Evolutionary conservation across 345 rosid species (phyloP), one percentile per base, ranked within the genome.

Genomic region (Melaleuca alternifolia): DNA sequence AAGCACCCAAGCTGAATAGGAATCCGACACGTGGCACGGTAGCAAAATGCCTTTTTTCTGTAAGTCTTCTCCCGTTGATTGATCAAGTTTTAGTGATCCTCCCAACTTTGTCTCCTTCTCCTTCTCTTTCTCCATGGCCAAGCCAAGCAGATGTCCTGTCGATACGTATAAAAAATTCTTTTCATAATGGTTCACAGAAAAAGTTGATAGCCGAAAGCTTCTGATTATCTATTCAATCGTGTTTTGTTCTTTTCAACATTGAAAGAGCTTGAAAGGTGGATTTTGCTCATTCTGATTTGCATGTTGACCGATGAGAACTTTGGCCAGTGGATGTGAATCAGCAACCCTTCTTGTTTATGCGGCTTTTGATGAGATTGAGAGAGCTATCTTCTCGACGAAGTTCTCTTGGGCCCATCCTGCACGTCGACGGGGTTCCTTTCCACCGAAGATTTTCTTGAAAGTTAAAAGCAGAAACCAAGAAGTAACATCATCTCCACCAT

Each of bases 1-100:
- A 71, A 71, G 48, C 48, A 33, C 81, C 37, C 81, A 21, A 37
- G 48, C 81, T 37, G 81, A 71, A 71, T 71, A 71, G 81, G 41
- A 89, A 50, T 23, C 51, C 87, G 89, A 89, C 91, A 90, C 89
- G 91, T 90, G 90, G 85, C 75, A 28, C 14, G 13, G 33, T 56
- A 7, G 23, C 15, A 15, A 46, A 81, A 54, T n/a, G n/a, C 61
- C 1, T 16, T n/a, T 54, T 7, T 50, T 51, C 37, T 14, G 46
- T 33, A 9, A 65, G 20, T 65, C 46, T 16, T 33, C 24, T 8
- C 79, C 79, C 48, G 48, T 18, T 8, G 79, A 71, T 71, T 7
- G 46, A 71, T 18, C 24, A 41, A 33, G 46, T 21, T 16, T 23
- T 8, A 20, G 24, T 33, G 16, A 33, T 65, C 46, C 24, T 33